phyloP scores from a whole-genome alignment of 2,329 filamentous ascomycete genomes.

The Akanthomyces dipterigenus region DNA sequence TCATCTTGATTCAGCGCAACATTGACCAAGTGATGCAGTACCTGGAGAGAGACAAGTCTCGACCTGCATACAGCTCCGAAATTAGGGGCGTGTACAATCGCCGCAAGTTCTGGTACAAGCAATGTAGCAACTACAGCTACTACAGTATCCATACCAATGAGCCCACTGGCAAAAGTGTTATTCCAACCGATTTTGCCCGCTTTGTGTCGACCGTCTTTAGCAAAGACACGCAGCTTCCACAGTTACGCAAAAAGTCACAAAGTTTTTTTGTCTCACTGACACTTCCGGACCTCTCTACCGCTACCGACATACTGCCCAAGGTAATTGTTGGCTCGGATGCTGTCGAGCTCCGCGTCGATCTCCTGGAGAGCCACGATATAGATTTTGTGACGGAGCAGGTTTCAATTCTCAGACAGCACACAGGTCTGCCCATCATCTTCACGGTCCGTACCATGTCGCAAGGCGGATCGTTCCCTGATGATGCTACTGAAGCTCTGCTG shows the following conservation, averaged over 20 bases:
- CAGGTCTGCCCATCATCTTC: slow-evolving; percentile 79
- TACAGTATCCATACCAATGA: slow-evolving; percentile 61
- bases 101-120: slow-evolving; percentile 80
- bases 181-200: slow-evolving; percentile 29
- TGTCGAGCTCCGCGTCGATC: slow-evolving; percentile 87
- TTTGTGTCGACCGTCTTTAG: slow-evolving; percentile 35
- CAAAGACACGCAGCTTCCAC: slow-evolving; percentile 40
- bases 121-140: slow-evolving; percentile 93
- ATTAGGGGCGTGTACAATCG: slow-evolving; percentile 87
- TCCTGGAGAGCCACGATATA: slow-evolving; percentile 67
- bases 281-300: slow-evolving; percentile 62
- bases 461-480: slow-evolving; percentile 81
- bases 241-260: slow-evolving; percentile 48
- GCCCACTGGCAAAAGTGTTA: slow-evolving; percentile 18
- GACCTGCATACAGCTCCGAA: slow-evolving; percentile 87
- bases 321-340: slow-evolving; percentile 84
- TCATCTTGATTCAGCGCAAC: slow-evolving; percentile 81
- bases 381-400: slow-evolving; percentile 81
- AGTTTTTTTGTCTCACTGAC: slow-evolving; percentile 95
- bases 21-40: slow-evolving; percentile 85
- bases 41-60: slow-evolving; percentile 78
- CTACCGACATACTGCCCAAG: slow-evolving; percentile 58
- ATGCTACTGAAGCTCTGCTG: slow-evolving; percentile 61
- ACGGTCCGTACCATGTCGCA: slow-evolving; percentile 82
- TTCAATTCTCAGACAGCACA: slow-evolving; percentile 65